Conservation (phyloP, 2,329 filamentous ascomycete genomes). For the Aspergillus pseudonomiae region DNA sequence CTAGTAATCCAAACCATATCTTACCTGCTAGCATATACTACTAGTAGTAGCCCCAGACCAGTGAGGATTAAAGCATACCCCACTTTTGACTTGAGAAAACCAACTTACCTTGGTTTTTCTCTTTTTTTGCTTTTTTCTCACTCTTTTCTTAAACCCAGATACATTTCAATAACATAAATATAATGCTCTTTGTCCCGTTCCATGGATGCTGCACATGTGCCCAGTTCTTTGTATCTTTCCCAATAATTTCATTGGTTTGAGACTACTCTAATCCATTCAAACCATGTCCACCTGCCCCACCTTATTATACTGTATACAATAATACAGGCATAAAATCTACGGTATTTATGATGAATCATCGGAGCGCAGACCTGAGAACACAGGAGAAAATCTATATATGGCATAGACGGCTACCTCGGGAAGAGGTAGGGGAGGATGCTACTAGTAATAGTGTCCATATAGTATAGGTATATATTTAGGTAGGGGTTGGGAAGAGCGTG, state of each 20-base stretch:
- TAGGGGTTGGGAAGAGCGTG: not conserved
- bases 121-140: not conserved
- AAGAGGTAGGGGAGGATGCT: not conserved
- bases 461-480: conserved; percentile 1
- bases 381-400: not conserved
- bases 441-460: not conserved
- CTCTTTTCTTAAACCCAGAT: not conserved
- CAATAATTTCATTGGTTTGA: not conserved
- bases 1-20: not conserved
- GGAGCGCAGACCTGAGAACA: not conserved
- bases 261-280: not conserved
- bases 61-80: not conserved
- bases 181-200: not conserved
- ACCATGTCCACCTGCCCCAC: not conserved
- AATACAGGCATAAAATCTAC: not conserved
- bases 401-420: not conserved
- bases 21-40: not conserved
- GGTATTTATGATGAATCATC: not conserved
- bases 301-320: not conserved
- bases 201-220: not conserved
- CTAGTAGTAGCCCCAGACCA: not conserved
- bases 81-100: not conserved
- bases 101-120: not conserved
- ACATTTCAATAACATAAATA: not conserved
- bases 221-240: not conserved